Percentiles rank a stretch among this genome's conserved stretches.
Conservation (phyloP, 305 asterid species). For the Fraxinus angustifolia region DNA sequence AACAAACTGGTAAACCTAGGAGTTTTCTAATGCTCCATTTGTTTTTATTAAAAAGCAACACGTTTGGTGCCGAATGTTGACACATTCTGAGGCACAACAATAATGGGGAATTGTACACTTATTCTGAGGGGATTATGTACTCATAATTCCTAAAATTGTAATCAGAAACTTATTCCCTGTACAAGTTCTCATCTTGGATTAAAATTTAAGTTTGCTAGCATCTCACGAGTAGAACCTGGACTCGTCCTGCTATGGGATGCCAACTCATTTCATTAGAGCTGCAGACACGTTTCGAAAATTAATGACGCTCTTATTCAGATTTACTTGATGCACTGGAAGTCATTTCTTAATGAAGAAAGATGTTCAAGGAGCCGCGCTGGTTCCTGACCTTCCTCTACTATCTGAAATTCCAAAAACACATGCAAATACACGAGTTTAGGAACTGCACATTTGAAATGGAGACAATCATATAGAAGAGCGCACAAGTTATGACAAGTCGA, state of each 20-base stretch:
- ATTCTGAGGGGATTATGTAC: slow-evolving; percentile 13
- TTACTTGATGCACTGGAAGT: slow-evolving; percentile 25
- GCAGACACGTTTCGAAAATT: neutral
- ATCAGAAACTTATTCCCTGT: slow-evolving; percentile 26
- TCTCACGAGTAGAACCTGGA: slow-evolving; percentile 42
- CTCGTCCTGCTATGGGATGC: slow-evolving; percentile 42
- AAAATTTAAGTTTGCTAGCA: slow-evolving; percentile 22
- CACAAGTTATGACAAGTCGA: neutral
- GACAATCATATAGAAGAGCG: neutral
- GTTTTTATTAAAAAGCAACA: neutral
- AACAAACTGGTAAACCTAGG: neutral
- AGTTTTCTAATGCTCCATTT: neutral
- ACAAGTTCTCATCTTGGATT: slow-evolving; percentile 24
- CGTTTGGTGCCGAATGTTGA: neutral
- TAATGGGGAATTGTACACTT: slow-evolving; percentile 1
- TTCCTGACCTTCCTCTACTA: slow-evolving; percentile 50
- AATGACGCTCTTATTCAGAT: neutral
- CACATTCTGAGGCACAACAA: slow-evolving; percentile 3
- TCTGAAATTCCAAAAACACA: slow-evolving; percentile 30
- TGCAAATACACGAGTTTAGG: neutral
- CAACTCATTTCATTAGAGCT: slow-evolving; percentile 25
- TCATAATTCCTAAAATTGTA: slow-evolving; percentile 6
- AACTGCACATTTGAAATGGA: neutral
- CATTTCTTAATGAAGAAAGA: slow-evolving; percentile 39
- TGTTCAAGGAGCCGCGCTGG: slow-evolving; percentile 44